Evolutionary conservation across 2,329 filamentous ascomycete genomes (phyloP).

Genomic region (Exophiala lecanii-corni): DNA sequence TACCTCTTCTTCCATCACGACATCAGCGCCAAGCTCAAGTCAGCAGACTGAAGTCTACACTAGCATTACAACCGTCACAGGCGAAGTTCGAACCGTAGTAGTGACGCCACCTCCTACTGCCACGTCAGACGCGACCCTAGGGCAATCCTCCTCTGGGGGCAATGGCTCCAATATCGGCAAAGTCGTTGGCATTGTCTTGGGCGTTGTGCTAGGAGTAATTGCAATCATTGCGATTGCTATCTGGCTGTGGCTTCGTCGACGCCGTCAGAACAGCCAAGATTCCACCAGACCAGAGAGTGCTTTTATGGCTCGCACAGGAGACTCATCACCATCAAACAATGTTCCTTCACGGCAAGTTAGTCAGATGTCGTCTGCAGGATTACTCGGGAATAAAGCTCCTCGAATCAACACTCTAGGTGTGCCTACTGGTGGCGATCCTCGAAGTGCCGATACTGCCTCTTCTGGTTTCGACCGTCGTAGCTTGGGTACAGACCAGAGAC

Average conservation of each 20-base stretch:
- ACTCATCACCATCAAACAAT: slow-evolving; percentile 19
- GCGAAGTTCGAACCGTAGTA: slow-evolving; percentile 28
- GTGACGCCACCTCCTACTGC: slow-evolving; percentile 22
- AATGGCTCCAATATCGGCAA: slow-evolving; percentile 37
- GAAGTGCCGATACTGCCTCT: slow-evolving; percentile 17
- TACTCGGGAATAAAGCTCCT: slow-evolving; percentile 22
- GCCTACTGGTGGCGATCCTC: slow-evolving; percentile 10
- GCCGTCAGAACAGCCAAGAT: slow-evolving; percentile 27
- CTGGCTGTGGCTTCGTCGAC: slow-evolving; percentile 36
- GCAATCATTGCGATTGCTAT: slow-evolving; percentile 36
- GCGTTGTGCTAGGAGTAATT: slow-evolving; percentile 36
- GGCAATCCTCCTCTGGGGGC: slow-evolving; percentile 18
- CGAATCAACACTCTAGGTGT: slow-evolving; percentile 23
- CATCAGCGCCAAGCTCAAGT: slow-evolving; percentile 22
- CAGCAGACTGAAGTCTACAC: slow-evolving; percentile 21
- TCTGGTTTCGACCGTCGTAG: slow-evolving; percentile 23
- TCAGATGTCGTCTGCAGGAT: slow-evolving; percentile 27
- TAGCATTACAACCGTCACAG: slow-evolving; percentile 30
- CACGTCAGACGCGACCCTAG: slow-evolving; percentile 22
- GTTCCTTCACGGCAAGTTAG: slow-evolving; percentile 28
- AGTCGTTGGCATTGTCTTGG: slow-evolving; percentile 43
- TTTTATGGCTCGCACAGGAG: slow-evolving; percentile 17
- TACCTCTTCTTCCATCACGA: slow-evolving; percentile 12
- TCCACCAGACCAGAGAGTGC: slow-evolving; percentile 10
- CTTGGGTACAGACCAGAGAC: slow-evolving; percentile 37